Conservation (phyloP, 1,139 yeast genomes). For the Sugiyamaella pinicola region DNA sequence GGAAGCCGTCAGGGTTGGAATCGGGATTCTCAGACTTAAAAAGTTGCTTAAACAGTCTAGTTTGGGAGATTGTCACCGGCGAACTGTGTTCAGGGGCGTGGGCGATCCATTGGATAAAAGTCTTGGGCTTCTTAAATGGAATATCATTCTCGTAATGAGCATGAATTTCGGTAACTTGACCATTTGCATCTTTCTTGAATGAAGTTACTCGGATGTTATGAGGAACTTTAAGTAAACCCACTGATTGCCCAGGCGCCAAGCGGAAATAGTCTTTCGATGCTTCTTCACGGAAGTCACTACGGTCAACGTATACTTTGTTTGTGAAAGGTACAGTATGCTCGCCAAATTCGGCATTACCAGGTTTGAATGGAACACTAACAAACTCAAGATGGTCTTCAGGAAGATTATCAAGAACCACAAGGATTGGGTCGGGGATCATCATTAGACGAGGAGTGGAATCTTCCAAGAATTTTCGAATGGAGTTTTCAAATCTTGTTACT, state of each 20-base stretch:
- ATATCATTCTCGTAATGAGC: conserved; percentile 77
- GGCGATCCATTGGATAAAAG: conserved; percentile 97
- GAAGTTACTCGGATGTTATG: conserved; percentile 73
- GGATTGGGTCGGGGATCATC: conserved; percentile 88
- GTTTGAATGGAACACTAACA: conserved; percentile 84
- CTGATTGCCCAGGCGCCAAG: conserved; percentile 90
- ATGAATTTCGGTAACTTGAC: conserved; percentile 67
- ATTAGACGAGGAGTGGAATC: conserved; percentile 91
- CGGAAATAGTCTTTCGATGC: conserved; percentile 71
- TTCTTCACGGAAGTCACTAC: conserved; percentile 80
- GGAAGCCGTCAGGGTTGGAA: conserved; percentile 82
- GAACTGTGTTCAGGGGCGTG: conserved; percentile 59
- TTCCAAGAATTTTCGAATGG: conserved; percentile 85
- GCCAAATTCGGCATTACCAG: conserved; percentile 75
- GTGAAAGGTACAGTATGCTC: conserved; percentile 76
- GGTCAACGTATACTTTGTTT: conserved; percentile 77
- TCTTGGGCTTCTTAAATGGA: conserved; percentile 76
- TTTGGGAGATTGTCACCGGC: conserved; percentile 68
- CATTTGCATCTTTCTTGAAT: conserved; percentile 62
- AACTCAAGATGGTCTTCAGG: conserved; percentile 70
- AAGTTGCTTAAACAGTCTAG: conserved; percentile 83
- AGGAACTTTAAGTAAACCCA: conserved; percentile 94
- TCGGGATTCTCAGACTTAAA: conserved; percentile 92
- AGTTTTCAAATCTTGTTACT: conserved; percentile 82
- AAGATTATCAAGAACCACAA: conserved; percentile 79